Percentiles rank a stretch among this genome's conserved stretches.
These are phyloP conservation scores for Diplosphaera chodatii DNA, from an alignment of 139 green algal genomes.

Conservation along the genomic window DNA sequence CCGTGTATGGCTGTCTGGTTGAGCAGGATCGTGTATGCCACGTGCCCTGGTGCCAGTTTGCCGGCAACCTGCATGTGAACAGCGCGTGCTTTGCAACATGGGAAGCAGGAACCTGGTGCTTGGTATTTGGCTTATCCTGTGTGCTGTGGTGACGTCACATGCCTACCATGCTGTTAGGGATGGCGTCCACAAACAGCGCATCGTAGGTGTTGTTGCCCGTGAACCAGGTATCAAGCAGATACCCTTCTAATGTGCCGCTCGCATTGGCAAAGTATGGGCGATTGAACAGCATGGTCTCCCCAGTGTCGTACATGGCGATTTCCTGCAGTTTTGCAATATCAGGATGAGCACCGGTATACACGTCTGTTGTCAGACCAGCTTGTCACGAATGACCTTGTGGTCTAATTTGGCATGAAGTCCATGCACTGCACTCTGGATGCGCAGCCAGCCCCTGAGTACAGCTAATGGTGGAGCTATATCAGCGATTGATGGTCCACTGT, in stretches of 20 bases:
- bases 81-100: too few relatives aligned
- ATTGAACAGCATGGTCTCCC: slow-evolving; percentile 1
- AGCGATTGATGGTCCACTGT: too few relatives aligned
- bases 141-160: too few relatives aligned
- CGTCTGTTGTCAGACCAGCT: too few relatives aligned
- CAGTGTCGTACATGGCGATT: slow-evolving; percentile 5
- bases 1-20: slow-evolving; percentile 38
- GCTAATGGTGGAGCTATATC: too few relatives aligned
- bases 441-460: too few relatives aligned
- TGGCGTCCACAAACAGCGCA: slow-evolving; percentile 37
- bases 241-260: slow-evolving; percentile 49
- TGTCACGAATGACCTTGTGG: too few relatives aligned
- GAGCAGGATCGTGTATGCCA: slow-evolving; percentile 25
- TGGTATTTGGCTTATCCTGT: too few relatives aligned
- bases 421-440: too few relatives aligned
- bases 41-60: background rate
- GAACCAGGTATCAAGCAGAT: slow-evolving; percentile 52
- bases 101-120: too few relatives aligned
- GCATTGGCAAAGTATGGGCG: slow-evolving; percentile 10
- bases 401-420: too few relatives aligned
- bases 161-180: slow-evolving; percentile 11
- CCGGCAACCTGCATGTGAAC: background rate
- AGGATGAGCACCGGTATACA: too few relatives aligned
- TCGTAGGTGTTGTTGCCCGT: slow-evolving; percentile 43
- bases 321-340: background rate